Conservation (phyloP, 345 rosid species). For the Abelmoschus esculentus region DNA sequence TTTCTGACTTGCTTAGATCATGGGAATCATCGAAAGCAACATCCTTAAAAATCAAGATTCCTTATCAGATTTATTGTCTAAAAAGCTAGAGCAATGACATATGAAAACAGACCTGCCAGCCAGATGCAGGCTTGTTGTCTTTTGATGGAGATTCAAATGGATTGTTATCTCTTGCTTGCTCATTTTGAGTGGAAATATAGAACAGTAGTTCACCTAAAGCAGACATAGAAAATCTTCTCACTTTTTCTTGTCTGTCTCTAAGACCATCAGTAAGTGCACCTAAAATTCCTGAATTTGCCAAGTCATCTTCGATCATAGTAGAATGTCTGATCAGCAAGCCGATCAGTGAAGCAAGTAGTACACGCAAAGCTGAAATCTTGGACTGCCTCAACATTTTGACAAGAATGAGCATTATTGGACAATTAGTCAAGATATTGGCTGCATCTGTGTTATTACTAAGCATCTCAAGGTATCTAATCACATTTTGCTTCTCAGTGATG, state of each 20-base stretch:
- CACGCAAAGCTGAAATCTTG: constrained; percentile 78
- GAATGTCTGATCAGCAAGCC: constrained; percentile 94
- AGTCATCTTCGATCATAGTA: constrained; percentile 71
- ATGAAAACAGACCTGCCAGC: constrained; percentile 80
- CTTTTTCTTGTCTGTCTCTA: constrained; percentile 88
- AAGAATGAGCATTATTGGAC: constrained; percentile 84
- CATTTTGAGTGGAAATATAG: constrained; percentile 90
- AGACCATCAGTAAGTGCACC: constrained; percentile 86
- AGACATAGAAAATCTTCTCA: constrained; percentile 93
- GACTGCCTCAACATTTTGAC: constrained; percentile 86
- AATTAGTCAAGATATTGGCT: constrained; percentile 82
- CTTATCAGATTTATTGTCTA: not conserved
- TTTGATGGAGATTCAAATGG: constrained; percentile 79
- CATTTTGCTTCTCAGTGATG: constrained; percentile 78
- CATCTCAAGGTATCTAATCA: constrained; percentile 81
- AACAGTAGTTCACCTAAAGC: constrained; percentile 94
- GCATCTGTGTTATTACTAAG: constrained; percentile 79
- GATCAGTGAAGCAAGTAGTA: constrained; percentile 82
- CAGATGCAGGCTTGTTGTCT: constrained; percentile 50
- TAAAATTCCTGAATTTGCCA: constrained; percentile 82
- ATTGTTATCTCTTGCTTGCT: constrained; percentile 50
- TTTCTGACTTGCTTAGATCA: constrained; percentile 1
- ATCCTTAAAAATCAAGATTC: not conserved
- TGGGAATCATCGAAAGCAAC: not conserved
- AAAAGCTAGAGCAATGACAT: not conserved